phyloP scores from a whole-genome alignment of 148 eudicot species.

The Silene latifolia region DNA sequence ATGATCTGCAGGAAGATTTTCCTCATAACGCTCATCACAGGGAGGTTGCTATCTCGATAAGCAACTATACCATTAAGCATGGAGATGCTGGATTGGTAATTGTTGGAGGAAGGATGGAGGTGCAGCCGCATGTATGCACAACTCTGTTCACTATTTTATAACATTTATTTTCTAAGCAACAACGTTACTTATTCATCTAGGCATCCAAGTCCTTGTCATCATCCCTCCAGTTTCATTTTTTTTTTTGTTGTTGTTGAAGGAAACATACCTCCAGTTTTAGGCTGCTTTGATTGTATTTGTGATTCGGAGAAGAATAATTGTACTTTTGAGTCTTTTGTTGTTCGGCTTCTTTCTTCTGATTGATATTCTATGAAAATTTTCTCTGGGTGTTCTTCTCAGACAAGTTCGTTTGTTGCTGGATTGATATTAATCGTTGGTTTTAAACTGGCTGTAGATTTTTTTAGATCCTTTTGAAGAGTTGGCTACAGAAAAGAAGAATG shows the following conservation, averaged over 20 bases:
- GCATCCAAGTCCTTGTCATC: neutral
- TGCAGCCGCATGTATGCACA: conserved; percentile 81
- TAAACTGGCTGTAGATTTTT: conserved; percentile 43
- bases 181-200: neutral
- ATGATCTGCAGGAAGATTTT: conserved; percentile 67
- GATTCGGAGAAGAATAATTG: neutral
- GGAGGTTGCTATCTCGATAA: conserved; percentile 79
- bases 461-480: conserved; percentile 96
- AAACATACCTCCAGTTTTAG: neutral
- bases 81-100: conserved; percentile 90
- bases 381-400: neutral
- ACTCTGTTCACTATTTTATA: conserved; percentile 15
- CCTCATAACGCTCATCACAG: conserved; percentile 96
- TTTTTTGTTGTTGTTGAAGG: too few species aligned
- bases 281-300: neutral
- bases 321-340: neutral
- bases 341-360: neutral
- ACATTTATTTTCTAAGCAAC: neutral
- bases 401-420: neutral
- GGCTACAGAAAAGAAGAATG: conserved; percentile 49
- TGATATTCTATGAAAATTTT: neutral
- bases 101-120: conserved; percentile 96
- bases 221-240: neutral
- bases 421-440: neutral
- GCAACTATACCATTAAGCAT: conserved; percentile 91